Percentiles rank a stretch among this genome's conserved stretches.
These are phyloP conservation scores for Fusarium xyrophilum DNA, from an alignment of 2,329 filamentous ascomycete species.

Conservation along the genomic window DNA sequence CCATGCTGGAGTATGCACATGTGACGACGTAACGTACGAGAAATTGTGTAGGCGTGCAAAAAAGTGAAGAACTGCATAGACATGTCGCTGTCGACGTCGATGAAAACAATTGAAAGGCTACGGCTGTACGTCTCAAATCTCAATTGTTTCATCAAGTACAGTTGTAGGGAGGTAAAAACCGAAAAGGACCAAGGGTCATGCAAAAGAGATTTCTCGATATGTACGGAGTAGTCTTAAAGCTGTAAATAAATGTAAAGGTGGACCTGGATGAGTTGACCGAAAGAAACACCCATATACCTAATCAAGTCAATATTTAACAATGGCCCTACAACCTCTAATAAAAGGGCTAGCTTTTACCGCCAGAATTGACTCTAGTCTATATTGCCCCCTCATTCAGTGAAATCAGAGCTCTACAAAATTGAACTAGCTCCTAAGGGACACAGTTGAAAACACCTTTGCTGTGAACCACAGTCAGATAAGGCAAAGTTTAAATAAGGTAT, in stretches of 20 bases:
- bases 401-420: background rate
- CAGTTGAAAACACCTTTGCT: background rate
- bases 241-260: background rate
- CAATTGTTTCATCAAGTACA: too few relatives aligned
- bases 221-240: too few relatives aligned
- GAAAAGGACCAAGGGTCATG: too few relatives aligned
- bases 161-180: too few relatives aligned
- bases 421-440: background rate
- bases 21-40: background rate
- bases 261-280: background rate
- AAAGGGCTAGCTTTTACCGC: background rate
- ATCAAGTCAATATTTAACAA: rapidly evolving
- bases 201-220: too few relatives aligned
- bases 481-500: background rate
- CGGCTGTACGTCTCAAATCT: too few relatives aligned
- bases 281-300: rapidly evolving
- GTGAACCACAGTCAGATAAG: background rate
- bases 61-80: background rate
- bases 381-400: too few relatives aligned
- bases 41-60: background rate
- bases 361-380: background rate
- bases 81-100: too few relatives aligned
- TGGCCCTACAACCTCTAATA: rapidly evolving
- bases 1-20: background rate
- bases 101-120: too few relatives aligned